phyloP scores from a whole-genome alignment of 2,329 filamentous ascomycete species.

The Botrytis fragariae region DNA sequence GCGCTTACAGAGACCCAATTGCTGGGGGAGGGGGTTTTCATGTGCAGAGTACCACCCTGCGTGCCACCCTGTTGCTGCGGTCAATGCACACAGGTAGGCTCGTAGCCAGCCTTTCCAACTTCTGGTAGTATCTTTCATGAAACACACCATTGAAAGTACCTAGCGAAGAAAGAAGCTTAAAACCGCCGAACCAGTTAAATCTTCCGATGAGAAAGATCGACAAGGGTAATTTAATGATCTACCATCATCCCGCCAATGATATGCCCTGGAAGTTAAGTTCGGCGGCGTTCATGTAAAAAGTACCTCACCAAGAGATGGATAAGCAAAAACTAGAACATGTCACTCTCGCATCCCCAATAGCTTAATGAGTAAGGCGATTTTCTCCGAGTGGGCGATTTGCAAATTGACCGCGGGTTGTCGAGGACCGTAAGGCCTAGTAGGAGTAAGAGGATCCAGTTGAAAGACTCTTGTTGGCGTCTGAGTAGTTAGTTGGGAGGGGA shows the following conservation, averaged over 20 bases:
- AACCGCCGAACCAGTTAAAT: neutral
- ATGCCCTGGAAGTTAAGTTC: neutral
- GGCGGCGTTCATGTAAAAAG: neutral
- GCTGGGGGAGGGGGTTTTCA: neutral
- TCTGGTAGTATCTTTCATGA: neutral
- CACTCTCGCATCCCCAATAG: neutral
- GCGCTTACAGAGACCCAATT: neutral
- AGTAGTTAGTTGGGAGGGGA: neutral
- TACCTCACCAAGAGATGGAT: neutral
- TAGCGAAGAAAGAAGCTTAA: constrained; percentile 2
- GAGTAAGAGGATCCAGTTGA: neutral
- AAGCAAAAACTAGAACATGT: neutral
- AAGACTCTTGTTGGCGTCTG: neutral
- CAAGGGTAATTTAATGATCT: neutral
- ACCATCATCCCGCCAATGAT: neutral
- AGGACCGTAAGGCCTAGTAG: neutral
- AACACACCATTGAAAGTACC: neutral
- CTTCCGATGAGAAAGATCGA: neutral
- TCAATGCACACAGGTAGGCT: neutral
- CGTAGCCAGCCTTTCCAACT: constrained; percentile 9
- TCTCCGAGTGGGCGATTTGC: neutral
- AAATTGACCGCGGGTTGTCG: neutral
- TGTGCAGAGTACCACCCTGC: neutral
- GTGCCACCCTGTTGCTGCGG: neutral
- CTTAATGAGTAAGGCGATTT: neutral